phyloP scores from a whole-genome alignment of 352 stramenopile genomes.

The Globisporangium parvum region DNA sequence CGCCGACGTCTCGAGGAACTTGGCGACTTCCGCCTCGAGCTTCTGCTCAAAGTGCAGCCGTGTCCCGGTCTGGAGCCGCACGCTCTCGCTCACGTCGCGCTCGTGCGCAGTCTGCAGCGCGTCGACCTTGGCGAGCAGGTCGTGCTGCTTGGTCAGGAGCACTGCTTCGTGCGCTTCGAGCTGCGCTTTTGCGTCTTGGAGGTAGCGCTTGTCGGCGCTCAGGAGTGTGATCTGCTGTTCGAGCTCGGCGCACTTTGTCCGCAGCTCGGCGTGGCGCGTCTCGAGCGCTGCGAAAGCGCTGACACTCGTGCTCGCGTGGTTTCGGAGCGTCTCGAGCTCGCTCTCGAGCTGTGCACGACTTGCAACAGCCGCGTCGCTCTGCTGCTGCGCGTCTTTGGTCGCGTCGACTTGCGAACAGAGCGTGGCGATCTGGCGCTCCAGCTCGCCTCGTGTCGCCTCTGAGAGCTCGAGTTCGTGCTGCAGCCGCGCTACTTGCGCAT shows the following conservation, averaged over 20 bases:
- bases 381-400: constrained; percentile 37
- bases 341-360: constrained; percentile 22
- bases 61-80: constrained; percentile 51
- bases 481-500: constrained; percentile 29
- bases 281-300: constrained; percentile 9
- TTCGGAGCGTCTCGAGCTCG: constrained; percentile 31
- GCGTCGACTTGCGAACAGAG: constrained; percentile 36
- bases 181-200: constrained; percentile 46
- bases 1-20: constrained; percentile 67
- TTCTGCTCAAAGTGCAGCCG: constrained; percentile 62
- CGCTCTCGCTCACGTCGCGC: constrained; percentile 23
- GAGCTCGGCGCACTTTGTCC: constrained; percentile 15
- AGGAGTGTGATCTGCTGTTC: constrained; percentile 43
- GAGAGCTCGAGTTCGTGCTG: constrained; percentile 49
- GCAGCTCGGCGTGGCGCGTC: constrained; percentile 20
- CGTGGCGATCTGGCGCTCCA: constrained; percentile 45
- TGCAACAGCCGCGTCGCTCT: constrained; percentile 21
- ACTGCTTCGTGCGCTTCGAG: constrained; percentile 44
- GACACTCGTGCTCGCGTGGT: constrained; percentile 22
- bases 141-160: constrained; percentile 29
- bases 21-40: constrained; percentile 51
- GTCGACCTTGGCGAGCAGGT: constrained; percentile 32
- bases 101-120: constrained; percentile 36
- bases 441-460: constrained; percentile 37
- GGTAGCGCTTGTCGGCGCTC: constrained; percentile 53